Evolutionary conservation across 2,329 filamentous ascomycete species (phyloP).

Genomic region (Davidsoniella eucalypti): DNA sequence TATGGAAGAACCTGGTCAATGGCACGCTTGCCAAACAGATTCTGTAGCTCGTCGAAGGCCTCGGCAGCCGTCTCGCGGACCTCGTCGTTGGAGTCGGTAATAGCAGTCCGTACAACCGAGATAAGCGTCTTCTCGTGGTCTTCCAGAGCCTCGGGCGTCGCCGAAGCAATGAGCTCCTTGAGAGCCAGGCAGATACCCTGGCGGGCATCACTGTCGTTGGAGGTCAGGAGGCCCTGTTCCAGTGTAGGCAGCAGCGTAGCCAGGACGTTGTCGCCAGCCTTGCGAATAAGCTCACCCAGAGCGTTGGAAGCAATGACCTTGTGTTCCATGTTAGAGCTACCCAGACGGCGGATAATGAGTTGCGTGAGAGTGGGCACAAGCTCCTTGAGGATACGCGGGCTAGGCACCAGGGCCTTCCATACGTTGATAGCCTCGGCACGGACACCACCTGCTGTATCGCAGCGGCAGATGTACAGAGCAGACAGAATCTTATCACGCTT

Average conservation of each 20-base stretch:
- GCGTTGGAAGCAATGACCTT: constrained; percentile 98
- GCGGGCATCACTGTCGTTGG: constrained; percentile 80
- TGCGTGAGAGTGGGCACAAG: constrained; percentile 88
- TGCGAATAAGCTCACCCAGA: constrained; percentile 88
- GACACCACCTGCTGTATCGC: constrained; percentile 85
- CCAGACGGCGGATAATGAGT: constrained; percentile 82
- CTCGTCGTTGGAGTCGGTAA: constrained; percentile 77
- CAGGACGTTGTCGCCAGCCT: constrained; percentile 86
- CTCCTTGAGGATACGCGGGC: constrained; percentile 83
- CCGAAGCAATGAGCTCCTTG: constrained; percentile 80
- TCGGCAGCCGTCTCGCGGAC: constrained; percentile 93
- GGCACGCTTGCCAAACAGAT: constrained; percentile 82
- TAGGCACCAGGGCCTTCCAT: constrained; percentile 93
- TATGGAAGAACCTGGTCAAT: constrained; percentile 91
- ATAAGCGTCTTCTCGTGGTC: constrained; percentile 93
- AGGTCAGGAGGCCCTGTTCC: constrained; percentile 75
- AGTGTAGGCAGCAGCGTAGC: constrained; percentile 77
- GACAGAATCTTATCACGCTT: constrained; percentile 94
- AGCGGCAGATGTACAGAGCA: constrained; percentile 93
- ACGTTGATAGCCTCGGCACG: constrained; percentile 79
- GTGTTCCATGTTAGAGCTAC: constrained; percentile 94
- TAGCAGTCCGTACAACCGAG: constrained; percentile 78
- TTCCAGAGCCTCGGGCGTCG: constrained; percentile 73
- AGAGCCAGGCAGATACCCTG: constrained; percentile 96
- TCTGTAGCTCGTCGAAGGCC: constrained; percentile 88